Conservation (phyloP, 208 protist genomes). For the Trypanosoma grayi region DNA sequence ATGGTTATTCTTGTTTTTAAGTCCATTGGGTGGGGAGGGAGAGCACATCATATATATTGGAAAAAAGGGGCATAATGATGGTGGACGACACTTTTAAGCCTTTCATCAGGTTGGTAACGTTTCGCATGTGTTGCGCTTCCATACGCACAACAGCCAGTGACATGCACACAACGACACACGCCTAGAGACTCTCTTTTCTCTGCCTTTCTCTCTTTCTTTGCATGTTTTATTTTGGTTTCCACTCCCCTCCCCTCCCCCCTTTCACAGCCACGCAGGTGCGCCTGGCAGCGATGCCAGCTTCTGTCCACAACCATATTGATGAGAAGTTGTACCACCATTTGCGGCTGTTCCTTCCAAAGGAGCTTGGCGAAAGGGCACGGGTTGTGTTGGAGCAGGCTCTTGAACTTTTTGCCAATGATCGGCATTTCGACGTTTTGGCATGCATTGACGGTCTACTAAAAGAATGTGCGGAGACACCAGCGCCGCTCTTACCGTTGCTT, state of each 20-base stretch:
- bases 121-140: too few species aligned
- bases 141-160: too few species aligned
- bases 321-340: slow-evolving; percentile 17
- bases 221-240: neutral
- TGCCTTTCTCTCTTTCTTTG: slow-evolving; percentile 16
- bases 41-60: too few species aligned
- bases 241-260: neutral
- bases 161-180: too few species aligned
- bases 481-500: neutral
- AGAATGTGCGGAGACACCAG: slow-evolving; percentile 11
- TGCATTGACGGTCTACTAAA: slow-evolving; percentile 30
- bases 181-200: too few species aligned
- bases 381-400: slow-evolving; percentile 20
- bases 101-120: too few species aligned
- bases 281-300: neutral
- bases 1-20: slow-evolving; percentile 1
- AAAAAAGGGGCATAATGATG: too few species aligned
- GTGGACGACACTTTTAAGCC: too few species aligned
- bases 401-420: slow-evolving; percentile 38
- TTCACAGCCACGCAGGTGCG: neutral
- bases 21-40: neutral
- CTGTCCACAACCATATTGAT: slow-evolving; percentile 17
- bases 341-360: slow-evolving; percentile 20
- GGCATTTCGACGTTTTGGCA: slow-evolving; percentile 49
- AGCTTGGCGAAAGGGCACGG: slow-evolving; percentile 19